A percentile compares a stretch with the other conserved stretches of the same genome.
Conservation (phyloP, 257 asterid species). For the Anisodus tanguticus region DNA sequence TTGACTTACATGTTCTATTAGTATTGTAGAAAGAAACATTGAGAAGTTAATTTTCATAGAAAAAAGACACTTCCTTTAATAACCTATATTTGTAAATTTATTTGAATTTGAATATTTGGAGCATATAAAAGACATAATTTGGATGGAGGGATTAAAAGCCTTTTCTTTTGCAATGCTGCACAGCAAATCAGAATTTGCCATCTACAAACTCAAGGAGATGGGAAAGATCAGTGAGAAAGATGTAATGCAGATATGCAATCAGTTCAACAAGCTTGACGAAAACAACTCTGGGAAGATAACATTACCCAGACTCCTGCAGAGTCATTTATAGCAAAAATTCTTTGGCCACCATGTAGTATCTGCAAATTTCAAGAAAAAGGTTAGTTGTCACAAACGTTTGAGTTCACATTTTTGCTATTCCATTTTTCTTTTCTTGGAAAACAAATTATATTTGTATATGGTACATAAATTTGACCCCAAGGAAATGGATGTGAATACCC, state of each 20-base stretch:
- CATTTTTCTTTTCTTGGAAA: not conserved
- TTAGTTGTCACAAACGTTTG: not conserved
- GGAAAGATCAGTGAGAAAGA: constrained; percentile 76
- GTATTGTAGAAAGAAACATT: not conserved
- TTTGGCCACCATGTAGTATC: not conserved
- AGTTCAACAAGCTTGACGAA: constrained; percentile 69
- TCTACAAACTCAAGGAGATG: constrained; percentile 91
- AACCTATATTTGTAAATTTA: not conserved
- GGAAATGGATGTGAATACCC: not conserved
- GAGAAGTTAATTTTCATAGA: not conserved
- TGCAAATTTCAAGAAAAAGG: not conserved
- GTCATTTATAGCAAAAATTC: constrained; percentile 29
- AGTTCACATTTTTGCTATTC: not conserved
- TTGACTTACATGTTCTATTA: not conserved
- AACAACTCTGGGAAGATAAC: constrained; percentile 83
- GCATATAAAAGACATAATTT: not conserved
- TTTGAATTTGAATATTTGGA: not conserved
- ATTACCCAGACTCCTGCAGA: constrained; percentile 68
- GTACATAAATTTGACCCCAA: not conserved
- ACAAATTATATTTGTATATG: too few relatives aligned
- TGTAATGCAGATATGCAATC: constrained; percentile 55
- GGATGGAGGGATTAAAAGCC: constrained; percentile 5
- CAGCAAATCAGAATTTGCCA: constrained; percentile 82
- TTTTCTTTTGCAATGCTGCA: constrained; percentile 3
- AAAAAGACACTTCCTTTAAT: not conserved